Percentiles rank a stretch among this genome's conserved stretches.
Evolutionary conservation across 140 eudicot genomes (phyloP).

Genomic region (Oenanthe javanica): DNA sequence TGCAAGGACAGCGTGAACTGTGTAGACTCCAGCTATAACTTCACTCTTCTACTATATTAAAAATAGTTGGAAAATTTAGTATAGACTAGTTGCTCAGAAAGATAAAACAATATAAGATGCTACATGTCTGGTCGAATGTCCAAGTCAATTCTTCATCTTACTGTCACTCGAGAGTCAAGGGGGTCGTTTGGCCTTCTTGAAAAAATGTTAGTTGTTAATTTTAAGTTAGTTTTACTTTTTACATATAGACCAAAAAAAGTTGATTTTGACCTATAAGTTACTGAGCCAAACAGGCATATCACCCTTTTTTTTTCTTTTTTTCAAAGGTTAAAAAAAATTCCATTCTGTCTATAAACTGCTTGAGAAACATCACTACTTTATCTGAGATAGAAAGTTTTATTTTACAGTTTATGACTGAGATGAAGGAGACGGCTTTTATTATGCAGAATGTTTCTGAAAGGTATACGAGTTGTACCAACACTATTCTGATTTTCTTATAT

Average conservation of each 20-base stretch:
- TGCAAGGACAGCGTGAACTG: neutral
- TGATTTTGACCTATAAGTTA: neutral
- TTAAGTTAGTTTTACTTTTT: neutral
- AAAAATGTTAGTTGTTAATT: too few relatives aligned
- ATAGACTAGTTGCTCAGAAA: neutral
- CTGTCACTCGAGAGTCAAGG: neutral
- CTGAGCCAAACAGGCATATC: neutral
- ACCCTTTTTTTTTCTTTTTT: neutral
- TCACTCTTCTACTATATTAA: neutral
- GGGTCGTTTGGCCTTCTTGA: neutral
- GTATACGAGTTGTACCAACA: conserved; percentile 23
- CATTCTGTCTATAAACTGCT: neutral
- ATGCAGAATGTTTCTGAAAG: conserved; percentile 84
- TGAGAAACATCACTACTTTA: conserved; percentile 1
- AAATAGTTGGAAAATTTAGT: neutral
- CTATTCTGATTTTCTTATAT: neutral
- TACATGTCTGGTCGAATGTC: neutral
- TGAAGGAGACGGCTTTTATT: conserved; percentile 93
- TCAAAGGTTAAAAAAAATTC: neutral
- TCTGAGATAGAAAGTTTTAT: conserved; percentile 10
- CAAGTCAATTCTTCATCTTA: neutral
- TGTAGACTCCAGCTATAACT: neutral
- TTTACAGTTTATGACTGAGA: conserved; percentile 96
- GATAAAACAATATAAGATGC: neutral
- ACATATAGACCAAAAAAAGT: neutral